phyloP scores from a whole-genome alignment of 2,329 filamentous ascomycete genomes.

The Exophiala mesophila region DNA sequence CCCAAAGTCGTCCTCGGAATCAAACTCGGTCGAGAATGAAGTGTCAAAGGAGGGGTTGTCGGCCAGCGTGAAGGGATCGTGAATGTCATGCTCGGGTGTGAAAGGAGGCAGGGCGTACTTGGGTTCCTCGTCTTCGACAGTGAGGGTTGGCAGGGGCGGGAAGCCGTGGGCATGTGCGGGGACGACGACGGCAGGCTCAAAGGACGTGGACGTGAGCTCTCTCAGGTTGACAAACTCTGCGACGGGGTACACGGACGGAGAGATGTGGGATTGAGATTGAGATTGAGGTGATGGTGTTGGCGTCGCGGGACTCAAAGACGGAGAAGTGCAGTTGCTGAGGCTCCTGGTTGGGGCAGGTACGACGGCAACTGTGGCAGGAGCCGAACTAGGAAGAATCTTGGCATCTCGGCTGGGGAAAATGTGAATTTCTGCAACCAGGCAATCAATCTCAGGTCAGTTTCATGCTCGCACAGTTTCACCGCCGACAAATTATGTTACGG shows the following conservation, averaged over 20 bases:
- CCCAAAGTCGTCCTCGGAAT: slow-evolving; percentile 85
- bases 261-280: slow-evolving; percentile 28
- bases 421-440: slow-evolving; percentile 23
- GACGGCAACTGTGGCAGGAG: slow-evolving; percentile 1
- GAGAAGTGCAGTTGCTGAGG: slow-evolving; percentile 23
- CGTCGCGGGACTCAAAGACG: slow-evolving; percentile 21
- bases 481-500: no score
- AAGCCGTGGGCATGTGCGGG: slow-evolving; percentile 45
- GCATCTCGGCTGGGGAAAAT: slow-evolving; percentile 28
- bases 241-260: slow-evolving; percentile 58
- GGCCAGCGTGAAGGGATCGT: slow-evolving; percentile 25
- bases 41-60: slow-evolving; percentile 68
- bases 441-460: slow-evolving; percentile 9
- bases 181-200: slow-evolving; percentile 39
- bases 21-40: slow-evolving; percentile 67
- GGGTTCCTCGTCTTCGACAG: slow-evolving; percentile 61
- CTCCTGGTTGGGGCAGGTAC: background rate
- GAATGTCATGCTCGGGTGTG: slow-evolving; percentile 36
- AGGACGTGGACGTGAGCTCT: slow-evolving; percentile 69
- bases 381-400: slow-evolving; percentile 24
- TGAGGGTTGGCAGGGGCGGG: slow-evolving; percentile 57
- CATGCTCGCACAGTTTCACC: slow-evolving; percentile 1
- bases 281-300: no score
- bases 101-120: slow-evolving; percentile 45
- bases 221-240: slow-evolving; percentile 88